Conservation (phyloP, 192 early-diverging fungal genomes). For the Coemansia furcata region DNA sequence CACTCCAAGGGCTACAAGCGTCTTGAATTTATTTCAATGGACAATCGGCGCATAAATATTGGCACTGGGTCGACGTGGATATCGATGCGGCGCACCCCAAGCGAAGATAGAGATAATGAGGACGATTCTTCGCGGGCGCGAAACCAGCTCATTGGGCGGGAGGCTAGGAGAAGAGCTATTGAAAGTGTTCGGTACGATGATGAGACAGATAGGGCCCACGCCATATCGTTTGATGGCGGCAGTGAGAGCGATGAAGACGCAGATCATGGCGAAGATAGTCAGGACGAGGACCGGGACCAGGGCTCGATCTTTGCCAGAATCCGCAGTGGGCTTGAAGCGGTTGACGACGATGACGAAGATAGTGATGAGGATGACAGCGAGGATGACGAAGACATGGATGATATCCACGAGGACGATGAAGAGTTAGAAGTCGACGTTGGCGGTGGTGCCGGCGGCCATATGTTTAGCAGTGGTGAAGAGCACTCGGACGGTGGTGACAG, state of each 20-base stretch:
- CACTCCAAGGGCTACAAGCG: neutral
- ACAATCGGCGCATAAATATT: slow-evolving; percentile 20
- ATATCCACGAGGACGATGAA: slow-evolving; percentile 6
- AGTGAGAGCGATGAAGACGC: neutral
- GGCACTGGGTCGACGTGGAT: slow-evolving; percentile 43
- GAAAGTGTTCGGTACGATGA: neutral
- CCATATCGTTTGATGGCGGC: neutral
- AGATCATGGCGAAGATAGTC: neutral
- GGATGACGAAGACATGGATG: neutral
- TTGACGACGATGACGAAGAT: neutral
- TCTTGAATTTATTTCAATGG: slow-evolving; percentile 9
- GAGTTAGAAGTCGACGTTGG: slow-evolving; percentile 4
- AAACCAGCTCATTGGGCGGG: neutral
- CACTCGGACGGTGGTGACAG: slow-evolving; percentile 6
- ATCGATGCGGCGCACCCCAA: slow-evolving; percentile 15
- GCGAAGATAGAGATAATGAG: neutral
- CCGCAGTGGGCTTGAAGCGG: neutral
- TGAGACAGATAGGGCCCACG: neutral
- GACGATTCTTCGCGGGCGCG: neutral
- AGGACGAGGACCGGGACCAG: slow-evolving; percentile 3
- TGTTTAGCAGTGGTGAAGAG: slow-evolving; percentile 5
- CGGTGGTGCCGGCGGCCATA: slow-evolving; percentile 1
- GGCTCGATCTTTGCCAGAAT: neutral
- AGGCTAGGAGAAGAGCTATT: neutral
- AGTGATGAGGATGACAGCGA: slow-evolving; percentile 7